Percentiles rank a stretch among this genome's conserved stretches.
phyloP scores from a whole-genome alignment of 1,284 basidiomycete genomes.

The Microbotryum silenes-acaulis region DNA sequence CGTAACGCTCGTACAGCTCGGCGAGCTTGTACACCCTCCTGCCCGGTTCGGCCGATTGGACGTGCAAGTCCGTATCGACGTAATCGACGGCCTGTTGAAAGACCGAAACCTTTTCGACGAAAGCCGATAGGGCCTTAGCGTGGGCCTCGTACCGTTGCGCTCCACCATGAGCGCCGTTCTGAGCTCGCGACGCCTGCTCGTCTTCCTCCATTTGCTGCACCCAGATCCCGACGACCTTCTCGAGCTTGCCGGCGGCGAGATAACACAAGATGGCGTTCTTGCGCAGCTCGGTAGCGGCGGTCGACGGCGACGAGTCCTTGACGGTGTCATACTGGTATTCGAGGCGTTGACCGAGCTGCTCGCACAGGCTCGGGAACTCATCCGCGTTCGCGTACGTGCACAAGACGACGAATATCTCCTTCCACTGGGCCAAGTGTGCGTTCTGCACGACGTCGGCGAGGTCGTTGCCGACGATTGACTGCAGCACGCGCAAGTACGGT shows the following conservation, averaged over 20 bases:
- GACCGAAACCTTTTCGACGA: slow-evolving; percentile 93
- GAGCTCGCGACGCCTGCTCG: slow-evolving; percentile 48
- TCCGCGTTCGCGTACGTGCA: slow-evolving; percentile 86
- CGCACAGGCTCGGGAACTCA: slow-evolving; percentile 72
- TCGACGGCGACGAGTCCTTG: slow-evolving; percentile 49
- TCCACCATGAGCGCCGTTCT: slow-evolving; percentile 5
- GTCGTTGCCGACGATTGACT: slow-evolving; percentile 89
- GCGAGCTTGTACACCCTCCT: slow-evolving; percentile 74
- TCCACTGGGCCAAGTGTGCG: slow-evolving; percentile 89
- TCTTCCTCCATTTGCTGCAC: slow-evolving; percentile 83
- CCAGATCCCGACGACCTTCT: slow-evolving; percentile 88
- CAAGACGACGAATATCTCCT: slow-evolving; percentile 91
- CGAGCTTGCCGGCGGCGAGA: slow-evolving; percentile 80
- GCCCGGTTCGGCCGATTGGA: slow-evolving; percentile 46
- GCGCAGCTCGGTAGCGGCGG: slow-evolving; percentile 55
- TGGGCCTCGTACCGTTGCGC: slow-evolving; percentile 62
- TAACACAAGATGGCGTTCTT: slow-evolving; percentile 83
- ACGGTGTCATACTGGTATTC: slow-evolving; percentile 68
- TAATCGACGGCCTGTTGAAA: slow-evolving; percentile 87
- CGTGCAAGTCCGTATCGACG: slow-evolving; percentile 65
- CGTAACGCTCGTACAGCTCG: slow-evolving; percentile 81
- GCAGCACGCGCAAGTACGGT: slow-evolving; percentile 89
- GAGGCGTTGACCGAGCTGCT: slow-evolving; percentile 83
- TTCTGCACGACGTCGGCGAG: slow-evolving; percentile 90
- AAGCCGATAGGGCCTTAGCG: slow-evolving; percentile 80